Evolutionary conservation across 257 asterid genomes (phyloP), one percentile per base, ranked within the genome.

Genomic region (Solanum pennellii): DNA sequence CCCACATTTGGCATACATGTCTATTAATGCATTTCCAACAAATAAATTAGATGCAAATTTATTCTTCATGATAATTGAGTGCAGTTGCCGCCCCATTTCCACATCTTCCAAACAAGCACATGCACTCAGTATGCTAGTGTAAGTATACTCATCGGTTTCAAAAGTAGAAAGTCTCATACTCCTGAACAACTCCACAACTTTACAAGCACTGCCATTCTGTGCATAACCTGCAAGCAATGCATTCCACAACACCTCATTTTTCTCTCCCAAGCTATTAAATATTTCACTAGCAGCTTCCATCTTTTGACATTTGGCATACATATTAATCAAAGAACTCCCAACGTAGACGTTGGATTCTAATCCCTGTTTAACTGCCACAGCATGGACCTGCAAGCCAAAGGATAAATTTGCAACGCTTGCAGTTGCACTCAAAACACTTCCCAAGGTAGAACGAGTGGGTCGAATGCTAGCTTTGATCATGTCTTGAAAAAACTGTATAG

Each of bases 1-100:
- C 73, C 97, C 93, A 56, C 96, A 95, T 90, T 96, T 96, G 74
- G 98, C 98, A 87, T 96, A 94, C 99, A 96, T 94, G 89, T 94
- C 98, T 88, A 96, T 93, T 86, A 96, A 90, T 44, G 99, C 96
- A 92, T 96, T 96, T 59, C 93, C 96, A 23, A 95, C 98, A 76
- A 88, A 96, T 88, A 95, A 87, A 87, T 96, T 96, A 23, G 71
- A 86, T 31, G 91, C 93, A 73, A 90, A 91, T 73, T 92, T 94
- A 76, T 87, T 93, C 92, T 94, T 96, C 76, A 94, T 93, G 35
- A 95, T 88, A 82, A 88, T 83, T 3, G 95, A 91, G 93, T 96
- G 99, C 80, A 96, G 87, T 84, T 90, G 94, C 83, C 91, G 91
- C n/a, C 99, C 99, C 86, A 83, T 83, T 71, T 92, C 88, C 23